These are phyloP conservation scores for Ophiostoma angusticollis DNA, from an alignment of 2,329 filamentous ascomycete genomes.

Conservation along the genomic window DNA sequence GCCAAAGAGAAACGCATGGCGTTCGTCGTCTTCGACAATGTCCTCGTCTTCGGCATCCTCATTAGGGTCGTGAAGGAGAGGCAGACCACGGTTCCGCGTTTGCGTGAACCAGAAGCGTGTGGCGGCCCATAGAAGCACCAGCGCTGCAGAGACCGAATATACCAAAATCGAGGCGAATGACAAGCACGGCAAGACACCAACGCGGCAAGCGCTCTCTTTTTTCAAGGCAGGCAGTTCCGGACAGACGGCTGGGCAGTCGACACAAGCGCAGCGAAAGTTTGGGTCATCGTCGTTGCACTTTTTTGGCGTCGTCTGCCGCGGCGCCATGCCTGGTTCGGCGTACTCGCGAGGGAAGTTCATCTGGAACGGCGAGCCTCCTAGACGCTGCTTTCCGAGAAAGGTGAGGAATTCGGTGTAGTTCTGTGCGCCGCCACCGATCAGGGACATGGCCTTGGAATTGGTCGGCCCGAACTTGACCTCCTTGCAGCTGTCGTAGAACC, in stretches of 20 bases:
- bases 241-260: slow-evolving; percentile 82
- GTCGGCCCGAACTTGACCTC: slow-evolving; percentile 96
- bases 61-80: slow-evolving; percentile 70
- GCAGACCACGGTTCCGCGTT: slow-evolving; percentile 55
- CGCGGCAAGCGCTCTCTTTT: slow-evolving; percentile 58
- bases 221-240: slow-evolving; percentile 68
- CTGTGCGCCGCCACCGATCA: slow-evolving; percentile 90
- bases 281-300: slow-evolving; percentile 84
- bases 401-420: slow-evolving; percentile 79
- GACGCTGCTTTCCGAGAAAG: slow-evolving; percentile 85
- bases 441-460: slow-evolving; percentile 84
- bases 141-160: slow-evolving; percentile 61
- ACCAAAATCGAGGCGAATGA: slow-evolving; percentile 85
- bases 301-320: slow-evolving; percentile 61
- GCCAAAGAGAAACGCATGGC: slow-evolving; percentile 19
- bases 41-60: slow-evolving; percentile 58
- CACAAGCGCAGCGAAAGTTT: slow-evolving; percentile 77
- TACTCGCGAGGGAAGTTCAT: slow-evolving; percentile 74
- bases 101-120: slow-evolving; percentile 40
- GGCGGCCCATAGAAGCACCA: slow-evolving; percentile 62
- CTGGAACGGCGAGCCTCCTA: slow-evolving; percentile 88
- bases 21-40: slow-evolving; percentile 71
- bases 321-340: slow-evolving; percentile 54
- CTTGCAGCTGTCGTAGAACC: slow-evolving; percentile 95
- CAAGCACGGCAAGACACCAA: slow-evolving; percentile 80